Percentiles rank a stretch among this genome's conserved stretches.
These are phyloP conservation scores for Huntiella abstrusa DNA, from an alignment of 2,329 filamentous ascomycete species.

Conservation along the genomic window DNA sequence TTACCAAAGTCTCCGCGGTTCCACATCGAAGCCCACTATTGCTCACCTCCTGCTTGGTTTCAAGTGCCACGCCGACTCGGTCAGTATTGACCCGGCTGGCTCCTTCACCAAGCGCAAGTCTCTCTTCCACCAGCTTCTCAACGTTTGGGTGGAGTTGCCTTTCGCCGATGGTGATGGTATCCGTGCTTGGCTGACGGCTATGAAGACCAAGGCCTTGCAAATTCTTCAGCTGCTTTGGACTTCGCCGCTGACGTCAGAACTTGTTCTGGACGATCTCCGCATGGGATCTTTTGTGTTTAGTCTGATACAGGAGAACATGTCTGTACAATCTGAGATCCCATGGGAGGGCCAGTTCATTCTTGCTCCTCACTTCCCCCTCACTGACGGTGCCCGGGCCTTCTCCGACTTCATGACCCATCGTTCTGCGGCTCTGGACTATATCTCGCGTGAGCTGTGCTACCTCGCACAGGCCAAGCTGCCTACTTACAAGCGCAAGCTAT, in stretches of 20 bases:
- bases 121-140: slow-evolving; percentile 65
- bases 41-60: slow-evolving; percentile 87
- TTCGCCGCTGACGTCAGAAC: slow-evolving; percentile 55
- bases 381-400: slow-evolving; percentile 47
- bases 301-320: slow-evolving; percentile 50
- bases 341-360: slow-evolving; percentile 54
- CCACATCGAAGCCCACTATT: slow-evolving; percentile 62
- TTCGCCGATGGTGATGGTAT: slow-evolving; percentile 42
- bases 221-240: slow-evolving; percentile 70
- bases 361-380: slow-evolving; percentile 48
- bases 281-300: slow-evolving; percentile 63
- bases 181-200: slow-evolving; percentile 46
- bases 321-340: slow-evolving; percentile 47
- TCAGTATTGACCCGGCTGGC: slow-evolving; percentile 49
- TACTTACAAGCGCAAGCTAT: slow-evolving; percentile 47
- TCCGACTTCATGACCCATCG: slow-evolving; percentile 63
- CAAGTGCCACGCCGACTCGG: slow-evolving; percentile 48
- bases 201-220: slow-evolving; percentile 50
- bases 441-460: slow-evolving; percentile 65
- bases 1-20: slow-evolving; percentile 56
- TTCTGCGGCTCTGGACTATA: slow-evolving; percentile 65
- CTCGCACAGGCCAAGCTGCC: slow-evolving; percentile 53
- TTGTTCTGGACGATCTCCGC: slow-evolving; percentile 64
- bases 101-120: slow-evolving; percentile 55
- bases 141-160: slow-evolving; percentile 51